Base-by-base conservation (phyloP, 140 eudicot species). In the Oenanthe javanica region DNA sequence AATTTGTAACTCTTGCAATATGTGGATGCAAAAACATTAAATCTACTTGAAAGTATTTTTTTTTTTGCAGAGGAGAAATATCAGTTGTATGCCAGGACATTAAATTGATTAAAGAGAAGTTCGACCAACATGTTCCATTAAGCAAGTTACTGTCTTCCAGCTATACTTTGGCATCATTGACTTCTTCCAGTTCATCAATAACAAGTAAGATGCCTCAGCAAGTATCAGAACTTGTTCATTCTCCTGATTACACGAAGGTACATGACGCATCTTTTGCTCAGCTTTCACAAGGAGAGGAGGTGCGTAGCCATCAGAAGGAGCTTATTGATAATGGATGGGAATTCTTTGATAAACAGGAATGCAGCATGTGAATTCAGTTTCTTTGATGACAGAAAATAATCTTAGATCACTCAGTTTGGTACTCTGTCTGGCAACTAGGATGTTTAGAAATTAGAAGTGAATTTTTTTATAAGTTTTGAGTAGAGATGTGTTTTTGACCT, bases 71-170 rank as follows among this genome's bases (percentile, higher is more conserved):
- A 81, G 98, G 98, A 82, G 98, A 94, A 81, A 84, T 90, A n/a
- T 86, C 88, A 13, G 97, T 94, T 4, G 89, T 89, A 67, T 89
- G 90, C 84, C 93, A 92, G 85, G 98, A 94, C 54, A 89, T 92
- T 81, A 89, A 81, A 55, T 81, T 86, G 23, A 90, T 94, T 18
- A 94, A 92, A 81, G 90, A 90, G 77, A 92, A 89, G 81, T 86
- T 90, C 48, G 96, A 90, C 76, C 86, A 85, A 59, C 80, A 83
- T 23, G 85, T 90, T 72, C 89, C 95, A 6, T 81, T 88, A 12
- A 82, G 91, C 50, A 83, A 82, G 42, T 89, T 89, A 0, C 75
- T 91, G 11, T 84, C 83, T 27, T 87, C 89, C 10, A 86, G 89
- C 83, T 91, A 89, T 81, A 87, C 88, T n/a, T 85, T 84, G 59